Base-by-base conservation (phyloP, 495 filamentous ascomycete genomes). In the Rhizodiscina lignyota region DNA sequence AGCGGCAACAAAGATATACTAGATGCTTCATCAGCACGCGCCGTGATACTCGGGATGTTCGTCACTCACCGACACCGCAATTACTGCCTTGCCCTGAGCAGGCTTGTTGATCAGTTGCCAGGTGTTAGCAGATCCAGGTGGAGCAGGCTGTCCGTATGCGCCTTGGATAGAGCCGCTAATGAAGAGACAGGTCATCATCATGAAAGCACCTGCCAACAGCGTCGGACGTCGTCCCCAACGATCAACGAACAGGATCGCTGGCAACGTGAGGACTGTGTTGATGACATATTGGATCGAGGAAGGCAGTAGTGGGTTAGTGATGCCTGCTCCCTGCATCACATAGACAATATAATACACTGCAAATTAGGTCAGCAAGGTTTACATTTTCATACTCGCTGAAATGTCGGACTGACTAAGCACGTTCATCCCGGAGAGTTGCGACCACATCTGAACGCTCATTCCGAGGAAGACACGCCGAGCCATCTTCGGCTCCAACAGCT, bases 211-310 rank as follows among this genome's bases (percentile, higher is more conserved):
- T 34, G 45, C 13, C 18, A 54, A 41, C 6, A 54, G 33, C 1
- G 49, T 20, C 11, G 49, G 49, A 18, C 49, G 46, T 26, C 49
- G 46, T 16, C 49, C 49, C 13, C 36, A 44, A 10, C 36, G 30
- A 26, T 52, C 49, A 24, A 52, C 40, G 40, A 35, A 49, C 18
- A 77, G 42, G 24, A 78, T 66, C 2, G 70, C 70, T 0, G 70
- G 70, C 2, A 75, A 41, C 5, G 76, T 81, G 39, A 83, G 50
- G 17, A 61, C 58, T 1, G 81, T 74, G 52, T 81, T 82, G 53
- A 86, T 72, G 34, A 83, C 69, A 50, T 84, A 86, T 43, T 83
- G 79, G 34, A 86, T 76, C 0, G 74, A 77, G 2, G 80, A 67
- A 1, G 77, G 74, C 18, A 79, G 60, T 6, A 83, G 65, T 2